These are phyloP conservation scores for Hyaloperonospora arabidopsidis DNA, from an alignment of 352 stramenopile species.

Conservation along the genomic window DNA sequence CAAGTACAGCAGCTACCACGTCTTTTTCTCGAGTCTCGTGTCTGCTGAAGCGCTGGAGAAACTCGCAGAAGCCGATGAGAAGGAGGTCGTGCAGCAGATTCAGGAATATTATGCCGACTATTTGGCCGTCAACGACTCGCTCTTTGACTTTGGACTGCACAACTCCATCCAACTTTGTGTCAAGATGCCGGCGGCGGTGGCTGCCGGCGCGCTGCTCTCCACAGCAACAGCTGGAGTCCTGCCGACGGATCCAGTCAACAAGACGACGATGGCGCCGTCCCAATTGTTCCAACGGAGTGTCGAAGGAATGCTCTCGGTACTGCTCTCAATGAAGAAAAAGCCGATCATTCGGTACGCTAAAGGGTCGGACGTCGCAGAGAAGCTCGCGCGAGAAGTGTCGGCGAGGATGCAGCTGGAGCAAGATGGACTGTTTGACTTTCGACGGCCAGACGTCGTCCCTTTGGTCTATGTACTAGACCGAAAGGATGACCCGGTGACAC, in stretches of 20 bases:
- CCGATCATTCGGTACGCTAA: slow-evolving; percentile 94
- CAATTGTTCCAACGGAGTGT: slow-evolving; percentile 89
- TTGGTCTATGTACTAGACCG: slow-evolving; percentile 94
- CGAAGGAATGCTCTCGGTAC: slow-evolving; percentile 88
- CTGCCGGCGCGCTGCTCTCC: slow-evolving; percentile 19
- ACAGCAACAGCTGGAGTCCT: slow-evolving; percentile 47
- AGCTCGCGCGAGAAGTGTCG: slow-evolving; percentile 91
- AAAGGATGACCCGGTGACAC: slow-evolving; percentile 97
- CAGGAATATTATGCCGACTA: slow-evolving; percentile 99
- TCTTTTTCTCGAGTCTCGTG: slow-evolving; percentile 98
- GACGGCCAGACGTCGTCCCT: slow-evolving; percentile 70
- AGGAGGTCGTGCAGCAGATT: slow-evolving; percentile 90
- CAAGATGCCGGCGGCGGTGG: slow-evolving; percentile 28
- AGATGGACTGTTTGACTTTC: slow-evolving; percentile 98
- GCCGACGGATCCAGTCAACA: slow-evolving; percentile 28
- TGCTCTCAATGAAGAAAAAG: slow-evolving; percentile 94
- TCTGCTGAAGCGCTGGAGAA: slow-evolving; percentile 89
- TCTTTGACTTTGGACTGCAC: slow-evolving; percentile 94
- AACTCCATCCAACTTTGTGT: slow-evolving; percentile 46
- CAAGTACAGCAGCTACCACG: slow-evolving; percentile 97
- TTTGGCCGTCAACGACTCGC: slow-evolving; percentile 95
- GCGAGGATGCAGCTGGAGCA: slow-evolving; percentile 89
- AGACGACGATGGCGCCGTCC: slow-evolving; percentile 22
- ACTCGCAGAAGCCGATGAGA: slow-evolving; percentile 93
- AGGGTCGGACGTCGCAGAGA: slow-evolving; percentile 86